Evolutionary conservation across 768 basidiomycete species (phyloP).

Genomic region (Trametes villosa): DNA sequence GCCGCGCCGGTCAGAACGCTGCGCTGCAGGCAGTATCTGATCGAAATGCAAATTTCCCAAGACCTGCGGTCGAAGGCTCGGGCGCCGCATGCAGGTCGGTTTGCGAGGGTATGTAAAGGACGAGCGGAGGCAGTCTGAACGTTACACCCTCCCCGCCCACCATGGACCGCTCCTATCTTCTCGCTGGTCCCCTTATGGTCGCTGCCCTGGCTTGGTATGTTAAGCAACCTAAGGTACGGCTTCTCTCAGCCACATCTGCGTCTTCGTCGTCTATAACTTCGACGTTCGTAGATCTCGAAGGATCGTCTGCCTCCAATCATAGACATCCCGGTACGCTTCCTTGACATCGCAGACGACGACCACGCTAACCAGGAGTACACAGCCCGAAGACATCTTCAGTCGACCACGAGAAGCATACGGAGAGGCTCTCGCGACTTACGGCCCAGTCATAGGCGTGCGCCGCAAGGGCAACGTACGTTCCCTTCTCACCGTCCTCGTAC

Average conservation of each 20-base stretch:
- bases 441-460: constrained; percentile 38
- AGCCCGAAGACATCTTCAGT: constrained; percentile 36
- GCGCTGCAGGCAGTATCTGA: background rate
- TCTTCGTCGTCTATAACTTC: background rate
- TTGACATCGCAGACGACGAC: too few species aligned
- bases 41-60: background rate
- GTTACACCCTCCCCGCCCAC: background rate
- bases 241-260: background rate
- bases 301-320: constrained; percentile 25
- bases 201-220: constrained; percentile 4
- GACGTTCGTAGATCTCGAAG: constrained; percentile 12
- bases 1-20: background rate
- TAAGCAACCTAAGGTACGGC: constrained; percentile 16
- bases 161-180: constrained; percentile 23
- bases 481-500: background rate
- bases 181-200: constrained; percentile 6
- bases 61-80: background rate
- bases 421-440: constrained; percentile 33
- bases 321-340: background rate
- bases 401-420: constrained; percentile 39
- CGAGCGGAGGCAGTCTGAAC: background rate
- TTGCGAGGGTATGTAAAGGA: constrained; percentile 1
- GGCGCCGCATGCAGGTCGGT: background rate
- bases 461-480: constrained; percentile 36
- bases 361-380: background rate